Conservation (phyloP, 495 filamentous ascomycete species). For the Aspergillus indologenus region DNA sequence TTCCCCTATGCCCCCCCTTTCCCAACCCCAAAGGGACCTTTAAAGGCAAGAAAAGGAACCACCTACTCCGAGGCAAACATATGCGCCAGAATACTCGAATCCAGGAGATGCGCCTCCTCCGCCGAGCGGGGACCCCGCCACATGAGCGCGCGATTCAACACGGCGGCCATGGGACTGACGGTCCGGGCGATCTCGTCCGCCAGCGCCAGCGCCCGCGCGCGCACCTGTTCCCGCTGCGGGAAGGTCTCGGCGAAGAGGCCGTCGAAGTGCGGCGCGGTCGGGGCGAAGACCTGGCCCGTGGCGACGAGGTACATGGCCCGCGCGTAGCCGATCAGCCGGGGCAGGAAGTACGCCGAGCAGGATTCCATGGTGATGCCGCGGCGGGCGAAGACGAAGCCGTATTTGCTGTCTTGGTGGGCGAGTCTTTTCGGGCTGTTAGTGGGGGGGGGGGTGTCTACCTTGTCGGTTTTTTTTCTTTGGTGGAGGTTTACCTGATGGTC, state of each 20-base stretch:
- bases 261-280: slow-evolving; percentile 35
- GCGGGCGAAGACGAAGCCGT: slow-evolving; percentile 63
- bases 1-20: no score
- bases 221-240: slow-evolving; percentile 45
- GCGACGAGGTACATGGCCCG: slow-evolving; percentile 53
- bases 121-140: slow-evolving; percentile 52
- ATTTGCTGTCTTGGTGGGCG: slow-evolving; percentile 50
- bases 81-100: slow-evolving; percentile 54
- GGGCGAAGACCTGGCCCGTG: slow-evolving; percentile 32
- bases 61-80: slow-evolving; percentile 46
- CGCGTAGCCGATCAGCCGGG: slow-evolving; percentile 55
- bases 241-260: slow-evolving; percentile 56
- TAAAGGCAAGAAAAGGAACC: no score
- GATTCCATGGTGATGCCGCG: slow-evolving; percentile 63
- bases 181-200: slow-evolving; percentile 58
- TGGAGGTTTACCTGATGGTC: slow-evolving; percentile 40
- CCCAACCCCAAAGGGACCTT: no score
- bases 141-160: slow-evolving; percentile 59
- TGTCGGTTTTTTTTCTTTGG: no score
- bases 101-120: slow-evolving; percentile 58
- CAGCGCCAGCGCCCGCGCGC: slow-evolving; percentile 54
- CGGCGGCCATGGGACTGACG: slow-evolving; percentile 51
- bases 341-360: slow-evolving; percentile 60
- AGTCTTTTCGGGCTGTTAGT: slow-evolving; percentile 33
- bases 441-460: no score